Base-by-base conservation (phyloP, 2,329 filamentous ascomycete genomes). In the Colletotrichum truncatum region DNA sequence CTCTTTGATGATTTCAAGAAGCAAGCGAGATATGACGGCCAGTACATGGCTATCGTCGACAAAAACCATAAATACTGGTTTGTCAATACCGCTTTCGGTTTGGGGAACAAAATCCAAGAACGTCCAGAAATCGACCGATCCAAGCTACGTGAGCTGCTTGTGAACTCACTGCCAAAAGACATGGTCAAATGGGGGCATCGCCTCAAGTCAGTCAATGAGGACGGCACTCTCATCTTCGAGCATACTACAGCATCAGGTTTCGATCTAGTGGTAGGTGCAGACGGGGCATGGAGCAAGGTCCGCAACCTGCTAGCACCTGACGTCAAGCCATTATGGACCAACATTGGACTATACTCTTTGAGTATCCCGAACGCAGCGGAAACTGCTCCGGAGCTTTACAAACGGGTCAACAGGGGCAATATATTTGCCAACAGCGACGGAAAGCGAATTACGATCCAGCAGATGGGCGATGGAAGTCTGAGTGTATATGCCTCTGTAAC, bases 61-160 rank as follows among this genome's bases (percentile, higher is more conserved):
- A 77, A 77, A 49, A 64, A 82, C 43, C 73, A 81, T 9, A 74
- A 76, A 14, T 70, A 74, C 7, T 72, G 75, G 10, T 70, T 80
- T 5, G 72, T 74, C 11, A 70, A 67, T 21, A 59, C 68, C 10
- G 49, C 25, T 4, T 28, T 21, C 6, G 36, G 51, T 5, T 61
- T 69, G 12, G 67, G 61, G 32, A 73, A 75, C 30, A 71, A 74
- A 48, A 67, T 78, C 18, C 72, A 72, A 45, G 77, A 80, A 60
- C 77, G 81, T 6, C 84, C 84, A 0, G 86, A 87, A 70, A 87
- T 88, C 65, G 85, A 88, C 71, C 81, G 85, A 16, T 68, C 74
- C 6, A 73, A 76, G 21, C 75, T 87, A 14, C 76, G 81, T 6
- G 70, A 78, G 45, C 74, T 87, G 4, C 74, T 87, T 8, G 72